Base-by-base conservation (phyloP, 2,329 filamentous ascomycete species). In the Fusarium paranaense region DNA sequence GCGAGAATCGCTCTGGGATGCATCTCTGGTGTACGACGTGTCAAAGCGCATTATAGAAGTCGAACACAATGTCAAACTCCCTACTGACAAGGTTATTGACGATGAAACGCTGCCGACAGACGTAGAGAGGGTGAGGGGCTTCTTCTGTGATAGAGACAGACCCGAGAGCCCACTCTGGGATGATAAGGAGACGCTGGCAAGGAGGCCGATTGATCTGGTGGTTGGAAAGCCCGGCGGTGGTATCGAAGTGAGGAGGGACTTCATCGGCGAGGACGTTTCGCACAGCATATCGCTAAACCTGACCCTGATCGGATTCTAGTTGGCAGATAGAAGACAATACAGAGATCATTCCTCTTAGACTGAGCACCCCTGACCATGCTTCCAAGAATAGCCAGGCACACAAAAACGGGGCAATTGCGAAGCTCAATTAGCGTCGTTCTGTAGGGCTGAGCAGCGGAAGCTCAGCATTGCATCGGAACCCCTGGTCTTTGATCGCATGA, bases 1-100 rank as follows among this genome's bases (percentile, higher is more conserved):
- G 1, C 74, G 80, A 20, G 84, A 86, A 62, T 81, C 79, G 2
- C 61, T 85, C 0, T 86, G 83, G 83, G 81, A 86, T 25, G 69
- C 78, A 0, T 63, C 69, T 0, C 71, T 76, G 0, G 76, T 85
- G 73, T 78, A 81, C 58, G 76, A 77, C 2, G 64, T 82, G 3
- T 82, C 79, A 14, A 76, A 72, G 38, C 77, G 80, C 1, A 73
- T 82, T 0, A 76, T 86, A 8, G 83, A 85, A 68, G 69, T 85
- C 10, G 85, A 86, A 73, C 83, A 86, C 37, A 80, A 72, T 6
- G 69, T 83, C 16, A 64, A 76, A 6, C 61, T 84, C 2, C 73
- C 73, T 0, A 66, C 76, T 1, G 69, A 76, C 0, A 76, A 73
- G n/a, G 37, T 61, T 3, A 47, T 62, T 1, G 1, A 61, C 2